Percentiles rank a stretch among this genome's conserved stretches.
These are phyloP conservation scores for Echium plantagineum DNA, from an alignment of 257 asterid genomes.

Conservation along the genomic window DNA sequence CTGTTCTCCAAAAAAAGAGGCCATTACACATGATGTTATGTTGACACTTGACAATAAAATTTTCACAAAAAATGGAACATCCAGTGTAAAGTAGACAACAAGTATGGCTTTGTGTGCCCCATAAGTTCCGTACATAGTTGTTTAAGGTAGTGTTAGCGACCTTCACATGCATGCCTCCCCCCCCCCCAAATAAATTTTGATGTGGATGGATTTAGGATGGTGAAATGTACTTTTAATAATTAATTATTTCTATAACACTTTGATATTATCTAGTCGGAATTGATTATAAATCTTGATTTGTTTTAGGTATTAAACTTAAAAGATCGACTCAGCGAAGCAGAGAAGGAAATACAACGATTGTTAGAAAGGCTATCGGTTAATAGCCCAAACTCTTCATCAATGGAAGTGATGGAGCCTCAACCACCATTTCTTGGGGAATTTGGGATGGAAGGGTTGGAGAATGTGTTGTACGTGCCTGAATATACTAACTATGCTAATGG, in stretches of 20 bases:
- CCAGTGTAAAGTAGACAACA: background rate
- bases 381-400: conserved; percentile 39
- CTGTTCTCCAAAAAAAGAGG: background rate
- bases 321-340: conserved; percentile 42
- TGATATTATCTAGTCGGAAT: no score
- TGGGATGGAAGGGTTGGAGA: conserved; percentile 33
- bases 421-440: conserved; percentile 38
- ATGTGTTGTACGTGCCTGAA: conserved; percentile 28
- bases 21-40: background rate
- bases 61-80: background rate
- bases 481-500: conserved; percentile 13
- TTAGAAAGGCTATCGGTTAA: conserved; percentile 33
- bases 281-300: background rate
- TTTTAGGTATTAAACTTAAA: conserved; percentile 34
- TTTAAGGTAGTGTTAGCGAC: conserved; percentile 16
- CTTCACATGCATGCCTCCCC: conserved; percentile 30
- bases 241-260: no score
- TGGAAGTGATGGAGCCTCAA: conserved; percentile 29
- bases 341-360: conserved; percentile 38
- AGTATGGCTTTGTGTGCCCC: no score
- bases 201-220: no score
- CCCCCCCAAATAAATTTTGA: no score
- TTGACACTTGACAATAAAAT: background rate
- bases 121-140: background rate
- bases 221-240: no score